phyloP scores from a whole-genome alignment of 306 rosid genomes.

The Argentina anserina region DNA sequence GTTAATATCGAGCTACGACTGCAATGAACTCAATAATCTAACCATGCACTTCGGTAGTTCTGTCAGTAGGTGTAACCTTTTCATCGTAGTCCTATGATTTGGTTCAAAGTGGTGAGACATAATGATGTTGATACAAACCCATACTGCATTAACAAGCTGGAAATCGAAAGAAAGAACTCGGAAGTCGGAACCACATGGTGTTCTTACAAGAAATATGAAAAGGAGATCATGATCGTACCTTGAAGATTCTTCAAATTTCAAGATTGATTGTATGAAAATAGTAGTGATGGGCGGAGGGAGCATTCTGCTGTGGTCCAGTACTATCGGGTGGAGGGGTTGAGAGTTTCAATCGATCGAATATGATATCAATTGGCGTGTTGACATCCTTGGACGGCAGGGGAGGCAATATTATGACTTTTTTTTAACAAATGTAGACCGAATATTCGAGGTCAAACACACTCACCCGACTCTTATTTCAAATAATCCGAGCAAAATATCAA shows the following conservation, averaged over 20 bases:
- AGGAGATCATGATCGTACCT: not conserved
- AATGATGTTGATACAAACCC: constrained; percentile 19
- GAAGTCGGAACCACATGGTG: not conserved
- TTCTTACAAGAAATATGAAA: not conserved
- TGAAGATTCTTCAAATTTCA: not conserved
- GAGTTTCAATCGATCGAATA: constrained; percentile 6
- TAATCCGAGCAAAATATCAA: constrained; percentile 6
- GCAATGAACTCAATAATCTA: too few species aligned
- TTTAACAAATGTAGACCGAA: constrained; percentile 29
- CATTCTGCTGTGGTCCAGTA: too few species aligned
- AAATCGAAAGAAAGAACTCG: not conserved
- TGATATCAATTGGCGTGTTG: not conserved
- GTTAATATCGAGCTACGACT: too few species aligned
- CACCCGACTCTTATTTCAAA: constrained; percentile 28
- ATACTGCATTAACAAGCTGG: not conserved
- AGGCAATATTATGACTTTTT: constrained; percentile 32
- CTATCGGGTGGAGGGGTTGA: too few species aligned
- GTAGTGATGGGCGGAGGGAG: too few species aligned
- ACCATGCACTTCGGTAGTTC: too few species aligned
- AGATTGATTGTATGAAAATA: not conserved
- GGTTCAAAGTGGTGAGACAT: constrained; percentile 12
- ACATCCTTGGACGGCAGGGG: not conserved
- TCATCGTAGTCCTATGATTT: constrained; percentile 4
- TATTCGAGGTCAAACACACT: constrained; percentile 29
- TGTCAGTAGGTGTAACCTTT: not conserved